Evolutionary conservation across 768 basidiomycete species (phyloP), one percentile per base, ranked within the genome.

Genomic region (Mycena olivaceomarginata): DNA sequence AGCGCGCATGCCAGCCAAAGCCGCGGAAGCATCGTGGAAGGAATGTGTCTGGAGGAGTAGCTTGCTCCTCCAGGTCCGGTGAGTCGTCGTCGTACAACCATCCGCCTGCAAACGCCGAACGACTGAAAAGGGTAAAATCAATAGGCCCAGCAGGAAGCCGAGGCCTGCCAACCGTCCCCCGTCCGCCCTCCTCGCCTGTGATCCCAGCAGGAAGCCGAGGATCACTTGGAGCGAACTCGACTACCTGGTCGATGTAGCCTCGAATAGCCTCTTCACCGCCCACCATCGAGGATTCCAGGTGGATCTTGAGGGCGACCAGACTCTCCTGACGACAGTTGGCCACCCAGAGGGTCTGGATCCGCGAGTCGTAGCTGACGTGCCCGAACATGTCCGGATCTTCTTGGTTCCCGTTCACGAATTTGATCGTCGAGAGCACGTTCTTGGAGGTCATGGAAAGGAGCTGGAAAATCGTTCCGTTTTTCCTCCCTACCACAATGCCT

Each of bases 311-410:
- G 15, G 95, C 96, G 45, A 97, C 91, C 86, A 97, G 89, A 84
- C 95, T 96, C 75, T 96, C 95, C 25, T 96, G 91, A 59, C 94
- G 92, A 84, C 92, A 95, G 82, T 96, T 96, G 68, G 96, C 96
- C 22, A 97, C 90, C 96, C 96, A 97, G 41, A 97, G 88, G 0
- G 95, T 96, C 86, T 95, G 94, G 75, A 97, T 96, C 59, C 95
- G 88, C 0, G 94, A 90, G 85, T 97, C 96, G 82, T 97, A 97
- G 81, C 92, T 94, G 79, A 94, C 92, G 81, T 97, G 96, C 16
- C 96, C 95, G 83, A 96, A 97, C 95, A 97, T 97, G 10, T 96
- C 95, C 18, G 88, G 88, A 81, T 96, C 96, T 56, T 97, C 96
- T 75, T 89, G 90, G 64, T 76, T 83, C 22, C 92, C 92, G 77